Percentiles rank a stretch among this genome's conserved stretches.
Conservation (phyloP, 2,329 filamentous ascomycete species). For the Pseudogymnoascus sp. region DNA sequence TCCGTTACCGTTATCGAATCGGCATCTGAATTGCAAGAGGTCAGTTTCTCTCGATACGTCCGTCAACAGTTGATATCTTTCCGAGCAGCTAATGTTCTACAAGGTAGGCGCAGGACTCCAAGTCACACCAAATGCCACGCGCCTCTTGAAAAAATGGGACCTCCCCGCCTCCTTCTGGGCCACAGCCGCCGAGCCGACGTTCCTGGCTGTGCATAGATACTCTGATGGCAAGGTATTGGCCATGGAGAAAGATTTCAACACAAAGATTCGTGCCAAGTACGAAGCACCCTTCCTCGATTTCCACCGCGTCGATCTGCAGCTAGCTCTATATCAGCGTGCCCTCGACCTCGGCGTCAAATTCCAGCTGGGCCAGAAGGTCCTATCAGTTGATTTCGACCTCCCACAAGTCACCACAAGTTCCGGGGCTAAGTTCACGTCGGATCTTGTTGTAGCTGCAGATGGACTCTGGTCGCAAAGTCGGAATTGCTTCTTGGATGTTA, state of each 20-base stretch:
- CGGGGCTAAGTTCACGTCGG: slow-evolving; percentile 22
- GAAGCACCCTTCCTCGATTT: slow-evolving; percentile 36
- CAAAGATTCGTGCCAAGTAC: slow-evolving; percentile 18
- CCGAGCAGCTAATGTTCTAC: slow-evolving; percentile 37
- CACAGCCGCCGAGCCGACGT: slow-evolving; percentile 17
- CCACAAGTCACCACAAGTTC: slow-evolving; percentile 19
- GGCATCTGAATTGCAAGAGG: slow-evolving; percentile 32
- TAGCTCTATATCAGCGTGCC: slow-evolving; percentile 34
- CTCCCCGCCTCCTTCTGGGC: slow-evolving; percentile 17
- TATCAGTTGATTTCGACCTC: slow-evolving; percentile 22
- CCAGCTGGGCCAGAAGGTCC: slow-evolving; percentile 31
- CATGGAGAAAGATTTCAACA: slow-evolving; percentile 17
- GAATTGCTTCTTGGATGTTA: slow-evolving; percentile 32
- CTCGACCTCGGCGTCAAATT: slow-evolving; percentile 31
- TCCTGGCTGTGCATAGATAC: slow-evolving; percentile 44
- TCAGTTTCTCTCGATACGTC: slow-evolving; percentile 23
- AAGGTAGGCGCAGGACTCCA: slow-evolving; percentile 29
- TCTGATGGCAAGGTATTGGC: slow-evolving; percentile 32
- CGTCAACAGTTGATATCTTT: slow-evolving; percentile 31
- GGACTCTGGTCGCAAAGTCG: slow-evolving; percentile 34
- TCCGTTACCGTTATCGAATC: slow-evolving; percentile 34
- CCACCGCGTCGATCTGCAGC: slow-evolving; percentile 39
- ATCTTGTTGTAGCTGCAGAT: slow-evolving; percentile 35
- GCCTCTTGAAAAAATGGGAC: slow-evolving; percentile 22
- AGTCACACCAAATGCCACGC: slow-evolving; percentile 21